Evolutionary conservation across 2,329 filamentous ascomycete species (phyloP), one percentile per base, ranked within the genome.

Genomic region (Waltergamsia citrina): DNA sequence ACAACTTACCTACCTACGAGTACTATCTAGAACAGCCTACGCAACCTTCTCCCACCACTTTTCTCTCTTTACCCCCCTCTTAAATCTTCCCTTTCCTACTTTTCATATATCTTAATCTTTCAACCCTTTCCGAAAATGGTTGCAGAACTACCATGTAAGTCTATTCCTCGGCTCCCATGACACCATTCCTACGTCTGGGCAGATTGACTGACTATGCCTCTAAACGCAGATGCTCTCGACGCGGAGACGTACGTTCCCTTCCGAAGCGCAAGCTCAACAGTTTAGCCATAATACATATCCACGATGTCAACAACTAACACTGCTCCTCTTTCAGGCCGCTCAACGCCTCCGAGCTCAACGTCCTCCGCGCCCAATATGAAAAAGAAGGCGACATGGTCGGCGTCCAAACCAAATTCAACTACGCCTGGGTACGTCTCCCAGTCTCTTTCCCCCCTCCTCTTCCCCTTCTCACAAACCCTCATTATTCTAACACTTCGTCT

Each of bases 371-470:
- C 40, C 92, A 98, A 59, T 98, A 92, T 57, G 90, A 96, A 56
- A 94, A 94, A 56, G 92, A 98, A 64, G 92, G 90, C 46, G 85
- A 94, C 51, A 93, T 94, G 68, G 90, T 94, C 40, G 88, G 90
- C 39, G 76, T 98, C 26, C 92, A 98, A 62, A 98, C 92, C 41
- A 96, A 96, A 58, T 98, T 98, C 75, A 98, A 98, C 77, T 96
- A 90, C 60, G 90, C 92, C 54, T 98, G 92, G 92, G 87, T 94
- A 75, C 37, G 68, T 47, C 23, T 23, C 10, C 24, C 20, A 30
- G 28, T 25, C 12, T 29, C 23, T 21, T 32, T 26, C 24, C 20
- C 31, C 29, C 25, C 12, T 29, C 23, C 22, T 32, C 27, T 14
- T 9, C 18, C 21, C 25, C 21, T 25, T 10, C 27, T 8, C 10